A percentile compares a stretch with the other conserved stretches of the same genome.
Evolutionary conservation across 2,329 filamentous ascomycete species (phyloP).

Genomic region (Magnaporthiopsis incrustans): DNA sequence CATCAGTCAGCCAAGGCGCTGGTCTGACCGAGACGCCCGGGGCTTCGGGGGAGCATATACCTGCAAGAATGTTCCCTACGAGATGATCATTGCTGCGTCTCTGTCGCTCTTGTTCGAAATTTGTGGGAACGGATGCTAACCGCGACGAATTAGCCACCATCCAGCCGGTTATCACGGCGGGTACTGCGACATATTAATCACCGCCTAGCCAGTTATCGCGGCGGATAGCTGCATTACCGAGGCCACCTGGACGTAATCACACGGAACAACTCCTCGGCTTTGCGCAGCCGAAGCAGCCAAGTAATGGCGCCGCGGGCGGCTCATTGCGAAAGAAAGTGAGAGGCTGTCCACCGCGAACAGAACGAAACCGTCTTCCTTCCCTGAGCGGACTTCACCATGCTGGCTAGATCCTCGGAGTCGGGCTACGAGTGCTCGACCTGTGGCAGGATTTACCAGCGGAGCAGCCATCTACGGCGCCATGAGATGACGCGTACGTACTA

Average conservation of each 20-base stretch:
- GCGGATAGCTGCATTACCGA: not conserved
- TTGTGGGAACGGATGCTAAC: not conserved
- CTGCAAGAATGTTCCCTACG: not conserved
- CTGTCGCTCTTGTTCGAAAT: not conserved
- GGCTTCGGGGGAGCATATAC: not conserved
- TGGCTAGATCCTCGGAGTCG: not conserved
- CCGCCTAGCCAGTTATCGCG: too few relatives aligned
- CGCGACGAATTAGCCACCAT: too few relatives aligned
- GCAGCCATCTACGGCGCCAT: constrained; percentile 7
- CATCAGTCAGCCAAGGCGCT: not conserved
- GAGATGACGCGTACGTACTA: constrained; percentile 5
- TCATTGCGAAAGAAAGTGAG: not conserved
- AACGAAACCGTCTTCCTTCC: not conserved
- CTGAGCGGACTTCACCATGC: not conserved
- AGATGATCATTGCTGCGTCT: not conserved
- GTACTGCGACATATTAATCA: too few relatives aligned
- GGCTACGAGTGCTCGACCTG: constrained; percentile 1
- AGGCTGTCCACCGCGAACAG: not conserved
- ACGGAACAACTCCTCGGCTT: not conserved
- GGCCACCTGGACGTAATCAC: too few relatives aligned
- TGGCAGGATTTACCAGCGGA: constrained; percentile 7
- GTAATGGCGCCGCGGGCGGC: not conserved
- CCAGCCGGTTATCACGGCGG: too few relatives aligned
- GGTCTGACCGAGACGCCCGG: not conserved
- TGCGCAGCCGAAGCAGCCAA: not conserved